phyloP scores from a whole-genome alignment of 495 filamentous ascomycete genomes.

The Rostrohypoxylon terebratum region DNA sequence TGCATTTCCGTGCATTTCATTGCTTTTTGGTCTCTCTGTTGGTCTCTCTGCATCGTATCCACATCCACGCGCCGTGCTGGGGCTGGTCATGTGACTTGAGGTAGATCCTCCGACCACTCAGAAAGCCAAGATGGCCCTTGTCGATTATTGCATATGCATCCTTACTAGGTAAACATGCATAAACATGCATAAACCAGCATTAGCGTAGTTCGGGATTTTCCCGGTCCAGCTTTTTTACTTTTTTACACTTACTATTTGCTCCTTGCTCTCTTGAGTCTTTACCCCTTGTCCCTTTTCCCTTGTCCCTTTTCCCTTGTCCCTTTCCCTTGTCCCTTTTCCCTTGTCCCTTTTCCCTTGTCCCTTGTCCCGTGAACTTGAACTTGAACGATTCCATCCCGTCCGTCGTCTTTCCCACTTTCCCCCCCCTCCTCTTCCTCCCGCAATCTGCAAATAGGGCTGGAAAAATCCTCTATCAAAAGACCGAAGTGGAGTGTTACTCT shows the following conservation, averaged over 20 bases:
- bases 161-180: constrained; percentile 5
- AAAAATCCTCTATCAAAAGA: constrained; percentile 14
- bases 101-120: constrained; percentile 29
- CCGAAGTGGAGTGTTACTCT: constrained; percentile 37
- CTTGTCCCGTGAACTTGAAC: neutral
- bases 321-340: neutral
- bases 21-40: constrained; percentile 17
- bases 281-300: neutral
- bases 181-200: constrained; percentile 10
- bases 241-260: neutral
- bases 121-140: constrained; percentile 15
- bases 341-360: neutral
- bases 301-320: neutral
- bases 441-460: constrained; percentile 27
- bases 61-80: constrained; percentile 43
- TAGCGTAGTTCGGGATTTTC: constrained; percentile 34
- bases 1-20: constrained; percentile 20
- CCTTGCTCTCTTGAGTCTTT: neutral
- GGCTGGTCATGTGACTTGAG: constrained; percentile 44
- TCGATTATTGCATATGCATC: constrained; percentile 38
- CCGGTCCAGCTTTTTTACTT: constrained; percentile 14
- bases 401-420: constrained; percentile 6
- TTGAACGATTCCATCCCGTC: neutral
- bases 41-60: constrained; percentile 27
- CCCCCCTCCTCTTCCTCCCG: neutral